Percentiles rank a stretch among this genome's conserved stretches.
These are phyloP conservation scores for Wallacemonas sp. DNA, from an alignment of 208 protist species.

Conservation along the genomic window DNA sequence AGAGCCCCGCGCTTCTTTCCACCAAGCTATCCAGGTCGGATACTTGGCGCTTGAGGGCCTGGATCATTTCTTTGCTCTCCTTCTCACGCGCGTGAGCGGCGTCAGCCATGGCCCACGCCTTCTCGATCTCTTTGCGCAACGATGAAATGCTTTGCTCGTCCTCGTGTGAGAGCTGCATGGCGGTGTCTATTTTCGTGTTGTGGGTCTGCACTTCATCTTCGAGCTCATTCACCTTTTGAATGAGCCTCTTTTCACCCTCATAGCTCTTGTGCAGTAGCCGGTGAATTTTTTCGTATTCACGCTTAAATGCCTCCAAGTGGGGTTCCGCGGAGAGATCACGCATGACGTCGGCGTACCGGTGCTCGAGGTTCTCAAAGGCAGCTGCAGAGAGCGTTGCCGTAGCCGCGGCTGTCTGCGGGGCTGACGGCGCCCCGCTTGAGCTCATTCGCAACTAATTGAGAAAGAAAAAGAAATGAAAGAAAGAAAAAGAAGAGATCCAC, in stretches of 20 bases:
- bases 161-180: conserved; percentile 95
- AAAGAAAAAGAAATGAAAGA: conserved; percentile 9
- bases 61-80: conserved; percentile 94
- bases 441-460: neutral
- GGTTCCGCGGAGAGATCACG: conserved; percentile 93
- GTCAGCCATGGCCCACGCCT: conserved; percentile 98
- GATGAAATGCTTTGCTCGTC: conserved; percentile 95
- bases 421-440: neutral
- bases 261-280: conserved; percentile 96
- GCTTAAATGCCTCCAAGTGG: conserved; percentile 93
- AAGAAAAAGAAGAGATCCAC: conserved; percentile 3
- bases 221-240: conserved; percentile 94
- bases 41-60: conserved; percentile 95
- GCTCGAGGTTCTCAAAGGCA: conserved; percentile 92
- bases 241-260: conserved; percentile 96
- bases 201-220: conserved; percentile 95
- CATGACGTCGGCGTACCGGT: conserved; percentile 94
- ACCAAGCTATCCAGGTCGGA: conserved; percentile 92
- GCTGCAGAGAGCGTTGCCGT: conserved; percentile 33
- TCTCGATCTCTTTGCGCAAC: conserved; percentile 95
- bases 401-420: conserved; percentile 1
- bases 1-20: conserved; percentile 92
- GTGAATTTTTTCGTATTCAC: conserved; percentile 98
- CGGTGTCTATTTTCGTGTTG: conserved; percentile 95
- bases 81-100: conserved; percentile 96